phyloP scores from a whole-genome alignment of 2,329 filamentous ascomycete species.

The Blastomyces emzantsi region DNA sequence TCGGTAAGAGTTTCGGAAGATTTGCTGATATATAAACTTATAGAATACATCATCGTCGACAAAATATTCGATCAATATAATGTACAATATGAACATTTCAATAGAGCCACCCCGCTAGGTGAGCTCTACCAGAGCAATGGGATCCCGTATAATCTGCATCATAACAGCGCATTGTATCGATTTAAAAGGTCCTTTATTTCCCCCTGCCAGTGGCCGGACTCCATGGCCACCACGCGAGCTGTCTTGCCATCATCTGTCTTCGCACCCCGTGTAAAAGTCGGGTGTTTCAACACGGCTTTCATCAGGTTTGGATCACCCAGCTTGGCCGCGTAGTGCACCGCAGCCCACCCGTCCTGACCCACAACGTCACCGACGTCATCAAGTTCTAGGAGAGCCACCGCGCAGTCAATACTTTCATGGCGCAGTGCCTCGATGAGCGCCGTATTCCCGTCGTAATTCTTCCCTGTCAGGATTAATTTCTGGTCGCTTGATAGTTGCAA shows the following conservation, averaged over 20 bases:
- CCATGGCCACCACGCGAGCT: constrained; percentile 15
- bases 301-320: constrained; percentile 13
- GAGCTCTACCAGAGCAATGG: not conserved
- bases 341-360: constrained; percentile 16
- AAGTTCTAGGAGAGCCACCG: constrained; percentile 11
- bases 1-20: not conserved
- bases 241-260: constrained; percentile 15
- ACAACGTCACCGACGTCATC: constrained; percentile 16
- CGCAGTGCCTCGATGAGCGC: constrained; percentile 15
- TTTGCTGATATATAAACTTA: not conserved
- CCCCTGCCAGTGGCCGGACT: constrained; percentile 14
- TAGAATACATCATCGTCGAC: not conserved
- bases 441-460: constrained; percentile 15
- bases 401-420: constrained; percentile 12
- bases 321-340: constrained; percentile 15
- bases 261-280: constrained; percentile 13
- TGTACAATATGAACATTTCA: not conserved
- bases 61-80: not conserved
- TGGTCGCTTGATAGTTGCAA: constrained; percentile 2
- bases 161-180: constrained; percentile 13
- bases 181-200: constrained; percentile 13
- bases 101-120: not conserved
- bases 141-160: not conserved
- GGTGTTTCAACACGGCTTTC: constrained; percentile 5
- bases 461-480: constrained; percentile 8